Evolutionary conservation across 1,284 basidiomycete genomes (phyloP).

Genomic region (Sutorius eximius): DNA sequence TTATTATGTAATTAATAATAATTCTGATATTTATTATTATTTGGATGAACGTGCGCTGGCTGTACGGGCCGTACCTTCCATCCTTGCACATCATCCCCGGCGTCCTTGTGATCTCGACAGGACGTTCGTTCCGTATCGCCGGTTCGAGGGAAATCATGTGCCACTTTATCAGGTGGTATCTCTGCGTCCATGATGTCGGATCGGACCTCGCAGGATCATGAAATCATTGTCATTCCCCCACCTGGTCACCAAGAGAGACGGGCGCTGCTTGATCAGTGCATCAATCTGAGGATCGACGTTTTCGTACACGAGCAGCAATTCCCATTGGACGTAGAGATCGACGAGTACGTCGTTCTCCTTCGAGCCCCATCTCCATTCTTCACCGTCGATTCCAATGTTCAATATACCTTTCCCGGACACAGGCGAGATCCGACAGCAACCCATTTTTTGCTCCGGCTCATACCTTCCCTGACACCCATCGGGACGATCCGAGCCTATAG

Average conservation of each 20-base stretch:
- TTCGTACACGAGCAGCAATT: slow-evolving; percentile 56
- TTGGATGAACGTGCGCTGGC: background rate
- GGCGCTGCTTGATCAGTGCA: slow-evolving; percentile 54
- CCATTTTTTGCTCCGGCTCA: slow-evolving; percentile 69
- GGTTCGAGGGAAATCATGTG: slow-evolving; percentile 27
- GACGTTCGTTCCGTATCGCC: slow-evolving; percentile 15
- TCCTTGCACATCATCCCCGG: slow-evolving; percentile 13
- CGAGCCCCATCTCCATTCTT: slow-evolving; percentile 3
- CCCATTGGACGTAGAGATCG: slow-evolving; percentile 67
- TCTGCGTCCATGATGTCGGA: slow-evolving; percentile 19
- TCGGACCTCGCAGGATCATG: slow-evolving; percentile 43
- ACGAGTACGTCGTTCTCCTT: slow-evolving; percentile 50
- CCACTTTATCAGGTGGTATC: slow-evolving; percentile 4
- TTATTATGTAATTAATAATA: slow-evolving; percentile 23
- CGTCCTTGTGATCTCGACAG: slow-evolving; percentile 11
- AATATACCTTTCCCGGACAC: slow-evolving; percentile 11
- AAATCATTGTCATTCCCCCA: slow-evolving; percentile 51
- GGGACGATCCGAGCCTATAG: slow-evolving; percentile 55
- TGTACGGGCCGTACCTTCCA: slow-evolving; percentile 3
- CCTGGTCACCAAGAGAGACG: slow-evolving; percentile 37
- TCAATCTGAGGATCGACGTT: slow-evolving; percentile 62
- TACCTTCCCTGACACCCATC: slow-evolving; percentile 57
- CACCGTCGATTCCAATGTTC: slow-evolving; percentile 1
- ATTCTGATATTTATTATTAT: background rate
- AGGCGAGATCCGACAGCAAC: slow-evolving; percentile 62